Base-by-base conservation (phyloP, 2,329 filamentous ascomycete species). In the Diplodia scrobiculata region DNA sequence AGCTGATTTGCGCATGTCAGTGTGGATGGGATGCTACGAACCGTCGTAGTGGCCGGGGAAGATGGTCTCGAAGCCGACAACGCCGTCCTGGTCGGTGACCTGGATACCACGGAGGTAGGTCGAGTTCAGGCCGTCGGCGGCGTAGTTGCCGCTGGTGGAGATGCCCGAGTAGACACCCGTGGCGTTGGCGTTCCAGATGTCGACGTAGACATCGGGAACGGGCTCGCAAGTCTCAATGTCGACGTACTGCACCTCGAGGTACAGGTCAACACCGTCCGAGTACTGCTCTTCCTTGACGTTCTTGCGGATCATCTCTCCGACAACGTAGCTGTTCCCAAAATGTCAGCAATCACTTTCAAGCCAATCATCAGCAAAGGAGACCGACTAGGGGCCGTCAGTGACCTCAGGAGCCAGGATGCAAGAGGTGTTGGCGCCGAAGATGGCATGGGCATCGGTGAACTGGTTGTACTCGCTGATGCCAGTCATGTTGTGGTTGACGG, bases 151-250 rank as follows among this genome's bases (percentile, higher is more conserved):
- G 70, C 70, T 63, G 27, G 17, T 41, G 47, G 14, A 60, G 19
- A 60, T 60, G 45, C 80, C 81, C 14, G 76, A 77, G 73, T 83
- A 83, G 21, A 80, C 73, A 52, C 74, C 73, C 4, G 75, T 77
- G 50, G 71, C 71, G 69, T 77, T 79, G 71, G 75, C 76, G 70
- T 80, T 79, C 84, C 84, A 86, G 69, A 84, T 81, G 70, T 86
- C 83, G 14, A 85, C 72, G 67, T 78, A 83, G 13, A 79, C 77
- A 59, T 81, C 73, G 0, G 80, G 77, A 0, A 85, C 78, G 6
- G 81, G 80, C 70, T 84, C 75, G 74, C 84, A 86, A 1, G 83
- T 85, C 53, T 79, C 76, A 41, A 84, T 78, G 67, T 86, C 84
- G 60, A 86, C 78, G 65, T 86, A 77, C 72, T 86, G 84, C 68